phyloP scores from a whole-genome alignment of 768 basidiomycete genomes.

The Mycena haematopus region DNA sequence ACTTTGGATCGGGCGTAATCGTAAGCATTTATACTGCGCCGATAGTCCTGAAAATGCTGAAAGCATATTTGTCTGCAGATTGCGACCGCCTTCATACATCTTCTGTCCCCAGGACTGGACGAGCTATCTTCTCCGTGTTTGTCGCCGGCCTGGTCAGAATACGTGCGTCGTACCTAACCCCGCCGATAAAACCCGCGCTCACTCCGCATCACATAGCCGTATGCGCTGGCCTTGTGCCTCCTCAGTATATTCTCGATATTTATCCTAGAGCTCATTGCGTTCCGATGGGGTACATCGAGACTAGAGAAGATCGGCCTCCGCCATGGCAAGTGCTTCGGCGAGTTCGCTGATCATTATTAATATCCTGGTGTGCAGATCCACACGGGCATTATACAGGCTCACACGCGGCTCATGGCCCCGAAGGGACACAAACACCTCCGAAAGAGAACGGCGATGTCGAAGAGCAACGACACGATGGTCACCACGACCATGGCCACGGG shows the following conservation, averaged over 20 bases:
- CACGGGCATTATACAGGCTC: conserved; percentile 70
- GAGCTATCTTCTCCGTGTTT: conserved; percentile 81
- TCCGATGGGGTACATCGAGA: conserved; percentile 83
- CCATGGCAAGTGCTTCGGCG: conserved; percentile 53
- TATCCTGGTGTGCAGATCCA: conserved; percentile 48
- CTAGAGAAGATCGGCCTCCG: conserved; percentile 68
- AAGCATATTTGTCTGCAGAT: conserved; percentile 52
- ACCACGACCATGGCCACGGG: conserved; percentile 36
- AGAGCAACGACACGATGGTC: not conserved
- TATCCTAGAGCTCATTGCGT: conserved; percentile 85
- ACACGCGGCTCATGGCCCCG: conserved; percentile 77
- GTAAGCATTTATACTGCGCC: conserved; percentile 46
- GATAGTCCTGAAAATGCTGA: not conserved
- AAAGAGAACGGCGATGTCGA: conserved; percentile 11
- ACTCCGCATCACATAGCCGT: conserved; percentile 59
- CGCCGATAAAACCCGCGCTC: conserved; percentile 2
- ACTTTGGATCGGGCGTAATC: conserved; percentile 91
- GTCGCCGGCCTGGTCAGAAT: conserved; percentile 69
- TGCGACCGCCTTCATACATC: conserved; percentile 89
- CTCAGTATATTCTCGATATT: conserved; percentile 86
- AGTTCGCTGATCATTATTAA: conserved; percentile 11
- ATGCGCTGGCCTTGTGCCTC: conserved; percentile 82
- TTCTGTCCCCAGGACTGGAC: conserved; percentile 77
- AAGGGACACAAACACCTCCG: conserved; percentile 38
- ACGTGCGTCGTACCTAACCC: conserved; percentile 56